Evolutionary conservation across 176 grass and related monocot genomes (phyloP).

Genomic region (Poa pratensis): DNA sequence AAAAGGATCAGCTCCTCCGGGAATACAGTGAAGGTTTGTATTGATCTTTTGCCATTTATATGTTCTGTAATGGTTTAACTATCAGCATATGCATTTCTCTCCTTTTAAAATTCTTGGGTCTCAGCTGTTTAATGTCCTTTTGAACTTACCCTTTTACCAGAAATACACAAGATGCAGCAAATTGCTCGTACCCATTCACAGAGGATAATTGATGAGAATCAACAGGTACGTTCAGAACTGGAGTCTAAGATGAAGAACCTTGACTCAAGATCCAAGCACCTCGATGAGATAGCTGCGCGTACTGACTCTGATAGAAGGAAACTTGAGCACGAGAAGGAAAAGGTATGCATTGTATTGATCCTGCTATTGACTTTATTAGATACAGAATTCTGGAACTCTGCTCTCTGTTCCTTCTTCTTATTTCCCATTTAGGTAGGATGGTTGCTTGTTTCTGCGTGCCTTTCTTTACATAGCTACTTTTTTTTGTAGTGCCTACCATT

Average conservation of each 20-base stretch:
- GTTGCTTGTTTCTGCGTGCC: neutral
- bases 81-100: neutral
- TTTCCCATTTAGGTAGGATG: neutral
- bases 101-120: neutral
- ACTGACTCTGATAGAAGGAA: constrained; percentile 61
- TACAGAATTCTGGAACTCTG: neutral
- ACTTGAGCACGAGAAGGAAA: constrained; percentile 59
- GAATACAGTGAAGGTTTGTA: constrained; percentile 22
- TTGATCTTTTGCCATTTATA: constrained; percentile 17
- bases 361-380: neutral
- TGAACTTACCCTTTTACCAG: constrained; percentile 39
- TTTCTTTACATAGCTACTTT: constrained; percentile 1
- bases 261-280: constrained; percentile 47
- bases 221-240: constrained; percentile 53
- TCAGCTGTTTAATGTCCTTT: neutral
- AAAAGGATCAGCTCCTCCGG: constrained; percentile 22
- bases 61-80: neutral
- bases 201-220: constrained; percentile 64
- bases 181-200: constrained; percentile 64
- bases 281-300: constrained; percentile 56
- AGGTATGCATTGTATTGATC: constrained; percentile 34
- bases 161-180: constrained; percentile 72
- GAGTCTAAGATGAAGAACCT: constrained; percentile 58
- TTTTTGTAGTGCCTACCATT: neutral
- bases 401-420: neutral